A percentile compares a stretch with the other conserved stretches of the same genome.
phyloP scores from a whole-genome alignment of 2,329 filamentous ascomycete genomes.

The Talaromyces funiculosus region DNA sequence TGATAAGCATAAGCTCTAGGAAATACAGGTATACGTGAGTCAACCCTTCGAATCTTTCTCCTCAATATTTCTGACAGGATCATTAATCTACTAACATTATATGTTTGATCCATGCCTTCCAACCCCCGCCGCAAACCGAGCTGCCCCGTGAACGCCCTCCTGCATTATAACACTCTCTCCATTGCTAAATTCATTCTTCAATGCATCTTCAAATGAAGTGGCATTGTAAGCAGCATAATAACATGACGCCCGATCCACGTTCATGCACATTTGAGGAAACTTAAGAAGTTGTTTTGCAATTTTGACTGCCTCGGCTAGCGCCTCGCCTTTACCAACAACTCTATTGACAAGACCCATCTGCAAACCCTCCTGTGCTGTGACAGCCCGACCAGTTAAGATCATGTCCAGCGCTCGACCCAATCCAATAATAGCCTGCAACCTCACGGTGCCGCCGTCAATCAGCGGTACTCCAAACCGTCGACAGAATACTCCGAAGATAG shows the following conservation, averaged over 20 bases:
- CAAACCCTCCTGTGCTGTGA: slow-evolving; percentile 47
- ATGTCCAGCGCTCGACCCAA: slow-evolving; percentile 52
- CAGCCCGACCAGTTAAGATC: slow-evolving; percentile 50
- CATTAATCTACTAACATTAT: neutral
- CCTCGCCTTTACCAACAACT: slow-evolving; percentile 47
- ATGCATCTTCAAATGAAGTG: slow-evolving; percentile 45
- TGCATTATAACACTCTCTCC: slow-evolving; percentile 38
- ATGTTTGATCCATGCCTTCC: slow-evolving; percentile 32
- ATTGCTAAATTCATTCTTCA: slow-evolving; percentile 44
- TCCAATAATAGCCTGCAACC: slow-evolving; percentile 48
- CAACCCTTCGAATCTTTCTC: too few species aligned
- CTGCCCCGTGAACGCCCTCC: slow-evolving; percentile 42
- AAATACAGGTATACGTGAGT: neutral
- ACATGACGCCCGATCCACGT: slow-evolving; percentile 43
- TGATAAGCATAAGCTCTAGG: neutral
- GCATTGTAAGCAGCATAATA: slow-evolving; percentile 50
- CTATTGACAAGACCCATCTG: slow-evolving; percentile 50
- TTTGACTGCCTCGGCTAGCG: slow-evolving; percentile 44
- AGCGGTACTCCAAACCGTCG: slow-evolving; percentile 50
- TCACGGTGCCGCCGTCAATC: slow-evolving; percentile 50
- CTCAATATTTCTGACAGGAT: too few species aligned
- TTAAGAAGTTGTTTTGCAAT: slow-evolving; percentile 44
- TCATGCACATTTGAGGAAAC: slow-evolving; percentile 52
- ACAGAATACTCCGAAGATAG: slow-evolving; percentile 53
- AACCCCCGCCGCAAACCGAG: slow-evolving; percentile 35